Conservation (phyloP, 192 early-diverging fungal genomes). For the Allomyces macrogynus region DNA sequence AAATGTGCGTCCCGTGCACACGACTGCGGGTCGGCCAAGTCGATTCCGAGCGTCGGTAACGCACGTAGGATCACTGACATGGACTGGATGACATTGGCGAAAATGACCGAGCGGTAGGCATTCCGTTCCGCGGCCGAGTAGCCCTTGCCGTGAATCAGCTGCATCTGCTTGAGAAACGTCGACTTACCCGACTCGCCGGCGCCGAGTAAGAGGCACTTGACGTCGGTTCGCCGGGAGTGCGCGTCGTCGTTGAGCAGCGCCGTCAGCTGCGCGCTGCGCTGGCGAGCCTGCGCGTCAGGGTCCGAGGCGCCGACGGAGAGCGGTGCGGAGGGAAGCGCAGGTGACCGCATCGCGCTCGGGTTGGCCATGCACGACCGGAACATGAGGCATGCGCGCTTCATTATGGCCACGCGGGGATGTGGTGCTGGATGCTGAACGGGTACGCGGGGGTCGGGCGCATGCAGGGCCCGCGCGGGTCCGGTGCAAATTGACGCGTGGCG, state of each 20-base stretch:
- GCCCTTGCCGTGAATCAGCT: constrained; percentile 87
- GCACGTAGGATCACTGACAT: constrained; percentile 91
- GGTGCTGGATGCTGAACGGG: too few species aligned
- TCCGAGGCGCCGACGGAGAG: too few species aligned
- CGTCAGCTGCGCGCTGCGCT: not conserved
- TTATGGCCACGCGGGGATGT: too few species aligned
- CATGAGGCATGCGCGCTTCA: too few species aligned
- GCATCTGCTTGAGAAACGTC: constrained; percentile 97
- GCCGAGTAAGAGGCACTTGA: constrained; percentile 19
- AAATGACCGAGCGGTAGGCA: constrained; percentile 88
- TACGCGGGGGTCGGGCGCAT: too few species aligned
- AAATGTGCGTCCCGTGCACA: constrained; percentile 42
- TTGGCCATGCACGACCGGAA: too few species aligned
- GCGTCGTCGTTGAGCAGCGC: not conserved
- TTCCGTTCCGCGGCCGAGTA: constrained; percentile 76
- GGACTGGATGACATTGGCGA: constrained; percentile 86
- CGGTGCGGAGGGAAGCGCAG: too few species aligned
- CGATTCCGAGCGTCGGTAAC: constrained; percentile 67
- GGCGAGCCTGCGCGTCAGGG: not conserved
- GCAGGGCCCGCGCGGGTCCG: too few species aligned
- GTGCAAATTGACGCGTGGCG: too few species aligned
- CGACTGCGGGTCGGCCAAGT: constrained; percentile 45
- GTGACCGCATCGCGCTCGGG: too few species aligned
- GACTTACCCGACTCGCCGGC: constrained; percentile 95
- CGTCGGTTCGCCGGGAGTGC: not conserved